Evolutionary conservation across 495 filamentous ascomycete genomes (phyloP).

Genomic region (Penicillium robsamsonii): DNA sequence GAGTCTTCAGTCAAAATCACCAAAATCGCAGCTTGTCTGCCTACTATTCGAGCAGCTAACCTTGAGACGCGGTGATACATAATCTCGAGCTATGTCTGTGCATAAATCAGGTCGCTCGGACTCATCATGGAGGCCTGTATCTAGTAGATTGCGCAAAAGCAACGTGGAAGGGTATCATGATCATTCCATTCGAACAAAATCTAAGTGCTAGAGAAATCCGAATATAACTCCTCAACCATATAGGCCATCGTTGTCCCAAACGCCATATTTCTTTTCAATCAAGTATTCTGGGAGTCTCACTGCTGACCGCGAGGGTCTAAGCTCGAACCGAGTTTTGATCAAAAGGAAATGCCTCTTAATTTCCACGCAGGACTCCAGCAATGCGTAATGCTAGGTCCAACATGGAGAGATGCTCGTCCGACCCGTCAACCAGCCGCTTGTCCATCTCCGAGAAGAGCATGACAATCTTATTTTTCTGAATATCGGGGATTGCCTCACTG

Average conservation of each 20-base stretch:
- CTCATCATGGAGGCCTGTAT: not conserved
- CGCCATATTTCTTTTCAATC: conserved; percentile 12
- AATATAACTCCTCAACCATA: conserved; percentile 24
- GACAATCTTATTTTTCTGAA: conserved; percentile 88
- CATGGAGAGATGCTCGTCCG: conserved; percentile 90
- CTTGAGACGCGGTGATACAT: not conserved
- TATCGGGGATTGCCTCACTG: conserved; percentile 77
- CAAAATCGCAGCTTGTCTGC: not conserved
- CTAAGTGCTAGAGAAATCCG: conserved; percentile 12
- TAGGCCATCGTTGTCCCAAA: conserved; percentile 13
- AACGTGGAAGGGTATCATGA: conserved; percentile 25
- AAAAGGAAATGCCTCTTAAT: not conserved
- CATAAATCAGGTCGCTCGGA: not conserved
- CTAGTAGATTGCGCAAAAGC: not conserved
- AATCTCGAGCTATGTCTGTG: not conserved
- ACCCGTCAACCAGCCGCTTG: conserved; percentile 93
- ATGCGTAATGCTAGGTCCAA: conserved; percentile 80
- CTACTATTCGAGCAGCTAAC: not conserved
- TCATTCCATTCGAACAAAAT: conserved; percentile 21
- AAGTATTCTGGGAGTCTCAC: not conserved
- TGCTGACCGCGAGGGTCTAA: not conserved
- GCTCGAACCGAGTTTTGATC: not conserved
- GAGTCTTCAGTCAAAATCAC: not conserved
- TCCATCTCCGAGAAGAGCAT: conserved; percentile 89
- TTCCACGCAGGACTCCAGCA: conserved; percentile 64